Percentiles rank a stretch among this genome's conserved stretches.
Conservation (phyloP, 169 alveolate species). For the Plasmodium malariae region DNA sequence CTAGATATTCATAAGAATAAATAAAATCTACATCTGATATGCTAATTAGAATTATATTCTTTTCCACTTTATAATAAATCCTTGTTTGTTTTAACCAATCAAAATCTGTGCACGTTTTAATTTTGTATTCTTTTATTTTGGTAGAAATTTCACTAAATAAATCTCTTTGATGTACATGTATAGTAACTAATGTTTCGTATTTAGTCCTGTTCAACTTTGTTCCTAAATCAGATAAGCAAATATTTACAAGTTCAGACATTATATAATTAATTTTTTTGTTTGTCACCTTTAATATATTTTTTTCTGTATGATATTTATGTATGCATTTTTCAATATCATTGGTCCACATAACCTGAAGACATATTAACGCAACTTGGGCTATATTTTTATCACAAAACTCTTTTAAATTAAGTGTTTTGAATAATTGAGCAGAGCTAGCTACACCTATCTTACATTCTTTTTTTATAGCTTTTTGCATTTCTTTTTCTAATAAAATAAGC, state of each 20-base stretch:
- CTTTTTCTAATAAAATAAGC: constrained; percentile 93
- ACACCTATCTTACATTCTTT: constrained; percentile 91
- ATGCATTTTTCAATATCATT: constrained; percentile 94
- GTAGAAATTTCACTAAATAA: constrained; percentile 93
- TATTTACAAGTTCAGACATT: constrained; percentile 91
- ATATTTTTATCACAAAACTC: constrained; percentile 93
- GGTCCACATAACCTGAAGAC: constrained; percentile 96
- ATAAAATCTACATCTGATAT: constrained; percentile 95
- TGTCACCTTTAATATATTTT: constrained; percentile 80
- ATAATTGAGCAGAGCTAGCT: constrained; percentile 85
- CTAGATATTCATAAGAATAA: constrained; percentile 98
- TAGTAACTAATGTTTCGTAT: constrained; percentile 96
- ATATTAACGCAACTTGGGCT: constrained; percentile 94
- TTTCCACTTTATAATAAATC: constrained; percentile 91
- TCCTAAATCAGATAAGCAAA: constrained; percentile 93
- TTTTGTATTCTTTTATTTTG: constrained; percentile 80
- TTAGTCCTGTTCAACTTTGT: constrained; percentile 94
- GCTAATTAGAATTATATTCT: constrained; percentile 86
- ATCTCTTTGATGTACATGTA: constrained; percentile 97
- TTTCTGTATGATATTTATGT: constrained; percentile 91
- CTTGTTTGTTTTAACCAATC: constrained; percentile 97
- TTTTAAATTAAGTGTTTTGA: constrained; percentile 87
- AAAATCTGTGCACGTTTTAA: constrained; percentile 87
- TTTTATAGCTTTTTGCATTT: constrained; percentile 92
- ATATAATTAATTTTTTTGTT: constrained; percentile 87